A percentile compares a stretch with the other conserved stretches of the same genome.
phyloP scores from a whole-genome alignment of 257 asterid genomes.

The Fraxinus excelsior region DNA sequence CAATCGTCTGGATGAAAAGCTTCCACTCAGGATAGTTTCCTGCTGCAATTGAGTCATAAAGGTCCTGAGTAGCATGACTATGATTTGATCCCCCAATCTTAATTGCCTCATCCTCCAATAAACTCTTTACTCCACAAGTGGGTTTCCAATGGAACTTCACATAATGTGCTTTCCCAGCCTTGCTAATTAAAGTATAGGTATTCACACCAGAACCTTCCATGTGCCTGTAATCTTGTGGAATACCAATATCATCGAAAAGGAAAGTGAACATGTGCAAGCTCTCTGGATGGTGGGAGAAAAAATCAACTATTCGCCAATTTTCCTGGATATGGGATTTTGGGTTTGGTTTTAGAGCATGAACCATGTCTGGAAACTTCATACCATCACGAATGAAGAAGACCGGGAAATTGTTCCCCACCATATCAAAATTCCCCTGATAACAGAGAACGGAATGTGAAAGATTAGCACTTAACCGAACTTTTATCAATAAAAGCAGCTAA shows the following conservation, averaged over 20 bases:
- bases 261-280: constrained; percentile 83
- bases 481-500: too few species aligned
- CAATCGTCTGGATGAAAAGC: constrained; percentile 83
- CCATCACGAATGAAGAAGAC: constrained; percentile 92
- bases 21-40: constrained; percentile 98
- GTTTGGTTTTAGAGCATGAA: constrained; percentile 88
- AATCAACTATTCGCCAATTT: constrained; percentile 88
- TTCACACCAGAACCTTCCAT: constrained; percentile 96
- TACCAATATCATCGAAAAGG: constrained; percentile 84
- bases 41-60: constrained; percentile 82
- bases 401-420: constrained; percentile 98
- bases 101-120: constrained; percentile 76
- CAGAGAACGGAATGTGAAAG: background rate
- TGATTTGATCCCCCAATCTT: constrained; percentile 88
- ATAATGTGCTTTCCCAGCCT: constrained; percentile 81
- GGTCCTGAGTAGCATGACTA: constrained; percentile 97
- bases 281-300: constrained; percentile 95
- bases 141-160: constrained; percentile 99
- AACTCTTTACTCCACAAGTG: constrained; percentile 86
- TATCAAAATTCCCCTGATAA: constrained; percentile 37
- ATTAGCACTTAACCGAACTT: too few species aligned
- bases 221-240: constrained; percentile 95
- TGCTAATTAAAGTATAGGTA: constrained; percentile 83
- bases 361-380: constrained; percentile 89
- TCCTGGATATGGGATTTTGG: constrained; percentile 97